Evolutionary conservation across 1,284 basidiomycete species (phyloP), one percentile per base, ranked within the genome.

Genomic region (Apiotrichum gamsii): DNA sequence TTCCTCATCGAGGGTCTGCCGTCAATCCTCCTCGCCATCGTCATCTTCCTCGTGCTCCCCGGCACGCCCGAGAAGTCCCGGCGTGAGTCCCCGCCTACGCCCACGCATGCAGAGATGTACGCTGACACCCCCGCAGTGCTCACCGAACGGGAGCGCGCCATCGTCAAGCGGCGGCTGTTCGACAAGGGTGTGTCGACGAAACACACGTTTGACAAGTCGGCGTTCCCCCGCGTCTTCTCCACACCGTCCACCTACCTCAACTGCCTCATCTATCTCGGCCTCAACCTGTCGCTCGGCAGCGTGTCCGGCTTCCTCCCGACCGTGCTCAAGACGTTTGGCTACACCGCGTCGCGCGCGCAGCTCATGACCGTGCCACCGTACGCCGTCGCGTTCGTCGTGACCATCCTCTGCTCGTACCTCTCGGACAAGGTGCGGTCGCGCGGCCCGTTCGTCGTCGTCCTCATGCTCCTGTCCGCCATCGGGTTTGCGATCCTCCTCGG

Each of bases 301-400:
- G 81, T 85, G 36, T 81, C 82, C 3, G 87, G 85, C 0, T 90
- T 90, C 70, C 72, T 90, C 16, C 87, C 87, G 0, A 89, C 87
- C 0, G 87, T 90, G 59, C 80, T 88, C 47, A 76, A 76, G 49
- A 23, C 72, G 65, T 61, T 80, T 16, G 79, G 78, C 2, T 79
- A 76, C 61, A 68, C 65, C 15, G 21, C 24, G 15, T 62, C 75
- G 20, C 60, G 70, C 38, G 77, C 77, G 1, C 78, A 81, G 59
- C 72, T 81, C 10, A 73, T 77, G 29, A 58, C 52, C 14, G 52
- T 58, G 14, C 56, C 56, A 2, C 56, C 56, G 2, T 53, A 58
- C 24, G 56, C 50, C 0, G 47, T 58, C 37, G 56, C 52, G 15
- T 50, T 54, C 23, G 44, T 52, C 35, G 47, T 20, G 8, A 58